phyloP scores from a whole-genome alignment of 495 filamentous ascomycete genomes.

The Trichoderma orchidacearum region DNA sequence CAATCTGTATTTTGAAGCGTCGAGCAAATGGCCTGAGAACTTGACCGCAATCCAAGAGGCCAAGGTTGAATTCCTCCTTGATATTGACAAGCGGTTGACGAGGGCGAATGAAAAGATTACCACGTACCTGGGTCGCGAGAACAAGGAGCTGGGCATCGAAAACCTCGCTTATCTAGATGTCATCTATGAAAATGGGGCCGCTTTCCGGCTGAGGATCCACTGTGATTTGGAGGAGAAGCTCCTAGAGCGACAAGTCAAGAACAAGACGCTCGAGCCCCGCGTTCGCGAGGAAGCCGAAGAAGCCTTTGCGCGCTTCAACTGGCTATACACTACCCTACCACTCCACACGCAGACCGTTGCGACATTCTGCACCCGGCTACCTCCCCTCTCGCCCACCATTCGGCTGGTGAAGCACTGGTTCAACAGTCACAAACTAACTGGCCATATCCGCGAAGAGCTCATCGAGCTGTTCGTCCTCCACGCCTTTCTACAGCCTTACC shows the following conservation, averaged over 20 bases:
- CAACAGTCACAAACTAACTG: slow-evolving; percentile 60
- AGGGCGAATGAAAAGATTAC: slow-evolving; percentile 33
- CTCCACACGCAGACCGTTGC: slow-evolving; percentile 69
- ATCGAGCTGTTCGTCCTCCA: slow-evolving; percentile 67
- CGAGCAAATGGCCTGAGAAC: slow-evolving; percentile 86
- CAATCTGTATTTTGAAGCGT: slow-evolving; percentile 84
- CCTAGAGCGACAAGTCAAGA: slow-evolving; percentile 63
- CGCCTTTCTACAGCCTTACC: slow-evolving; percentile 68
- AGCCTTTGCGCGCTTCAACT: slow-evolving; percentile 56
- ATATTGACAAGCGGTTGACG: slow-evolving; percentile 59
- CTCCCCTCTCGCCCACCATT: slow-evolving; percentile 68
- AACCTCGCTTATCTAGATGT: slow-evolving; percentile 83
- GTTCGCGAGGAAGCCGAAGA: slow-evolving; percentile 50
- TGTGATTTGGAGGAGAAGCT: slow-evolving; percentile 77
- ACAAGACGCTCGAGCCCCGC: slow-evolving; percentile 47
- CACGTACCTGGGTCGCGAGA: slow-evolving; percentile 69
- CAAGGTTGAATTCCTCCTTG: slow-evolving; percentile 82
- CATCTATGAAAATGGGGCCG: slow-evolving; percentile 45
- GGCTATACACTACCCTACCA: slow-evolving; percentile 55
- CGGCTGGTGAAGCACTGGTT: slow-evolving; percentile 91
- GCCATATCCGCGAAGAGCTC: slow-evolving; percentile 63
- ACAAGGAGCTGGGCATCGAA: slow-evolving; percentile 44
- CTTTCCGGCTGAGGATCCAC: slow-evolving; percentile 56
- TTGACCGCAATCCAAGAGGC: slow-evolving; percentile 80
- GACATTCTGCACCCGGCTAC: slow-evolving; percentile 66